Evolutionary conservation across 441 rosid genomes (phyloP).

Genomic region (Gossypium aridum): DNA sequence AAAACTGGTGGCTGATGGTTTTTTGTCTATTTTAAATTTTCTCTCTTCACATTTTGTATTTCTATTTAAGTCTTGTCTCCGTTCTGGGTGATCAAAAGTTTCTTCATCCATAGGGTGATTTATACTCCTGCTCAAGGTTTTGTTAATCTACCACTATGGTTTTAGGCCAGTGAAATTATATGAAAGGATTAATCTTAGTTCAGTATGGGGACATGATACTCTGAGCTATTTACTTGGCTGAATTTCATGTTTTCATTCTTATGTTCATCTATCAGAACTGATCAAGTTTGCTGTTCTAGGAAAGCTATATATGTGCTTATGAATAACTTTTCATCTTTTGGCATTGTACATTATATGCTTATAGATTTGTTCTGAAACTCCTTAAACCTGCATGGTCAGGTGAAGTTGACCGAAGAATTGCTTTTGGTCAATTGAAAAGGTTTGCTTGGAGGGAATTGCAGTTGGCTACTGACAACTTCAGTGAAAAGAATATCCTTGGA

Average conservation of each 20-base stretch:
- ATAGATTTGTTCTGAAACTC: not conserved
- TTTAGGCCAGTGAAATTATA: not conserved
- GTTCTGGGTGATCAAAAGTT: not conserved
- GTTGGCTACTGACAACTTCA: conserved; percentile 80
- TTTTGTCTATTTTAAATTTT: not conserved
- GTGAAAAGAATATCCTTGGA: conserved; percentile 77
- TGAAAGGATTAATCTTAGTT: not conserved
- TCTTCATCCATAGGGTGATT: not conserved
- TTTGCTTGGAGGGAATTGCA: conserved; percentile 94
- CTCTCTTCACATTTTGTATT: not conserved
- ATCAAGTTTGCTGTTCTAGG: not conserved
- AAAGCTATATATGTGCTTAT: not conserved
- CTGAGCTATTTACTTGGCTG: not conserved
- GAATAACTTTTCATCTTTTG: not conserved
- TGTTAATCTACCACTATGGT: not conserved
- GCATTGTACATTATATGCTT: not conserved
- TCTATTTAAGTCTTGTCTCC: not conserved
- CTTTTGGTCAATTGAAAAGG: conserved; percentile 90
- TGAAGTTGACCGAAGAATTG: conserved; percentile 89
- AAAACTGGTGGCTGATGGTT: not conserved
- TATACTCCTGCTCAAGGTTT: not conserved
- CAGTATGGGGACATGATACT: not conserved
- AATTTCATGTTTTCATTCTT: not conserved
- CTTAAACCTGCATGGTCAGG: conserved; percentile 34
- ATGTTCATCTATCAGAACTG: not conserved